These are phyloP conservation scores for Microsporum audouinii DNA, from an alignment of 2,329 filamentous ascomycete genomes.

Conservation along the genomic window DNA sequence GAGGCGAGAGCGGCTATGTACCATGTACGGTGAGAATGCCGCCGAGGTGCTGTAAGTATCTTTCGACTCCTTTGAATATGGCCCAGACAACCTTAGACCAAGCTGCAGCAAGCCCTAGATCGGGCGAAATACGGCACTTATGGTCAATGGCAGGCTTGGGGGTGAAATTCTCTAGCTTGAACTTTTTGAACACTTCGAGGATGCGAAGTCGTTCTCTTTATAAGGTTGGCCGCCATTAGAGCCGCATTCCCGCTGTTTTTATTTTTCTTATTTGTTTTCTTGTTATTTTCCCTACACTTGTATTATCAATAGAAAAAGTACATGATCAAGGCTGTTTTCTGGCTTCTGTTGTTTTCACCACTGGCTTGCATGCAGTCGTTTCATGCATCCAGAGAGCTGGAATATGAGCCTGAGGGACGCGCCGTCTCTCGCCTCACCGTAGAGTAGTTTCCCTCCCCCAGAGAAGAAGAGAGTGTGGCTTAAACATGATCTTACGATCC, in stretches of 20 bases:
- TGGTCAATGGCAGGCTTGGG: not conserved
- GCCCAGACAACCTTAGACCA: not conserved
- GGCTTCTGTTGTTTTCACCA: not conserved
- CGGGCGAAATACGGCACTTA: not conserved
- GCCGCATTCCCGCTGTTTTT: not conserved
- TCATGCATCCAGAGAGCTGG: not conserved
- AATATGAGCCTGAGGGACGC: too few species aligned
- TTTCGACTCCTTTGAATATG: not conserved
- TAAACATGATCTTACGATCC: not conserved
- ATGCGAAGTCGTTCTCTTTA: not conserved
- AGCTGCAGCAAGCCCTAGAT: not conserved
- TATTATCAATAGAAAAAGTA: not conserved
- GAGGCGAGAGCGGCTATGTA: not conserved
- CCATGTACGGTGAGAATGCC: not conserved
- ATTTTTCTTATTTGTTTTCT: not conserved
- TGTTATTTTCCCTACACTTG: not conserved
- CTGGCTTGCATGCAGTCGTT: not conserved
- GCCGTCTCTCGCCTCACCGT: too few species aligned
- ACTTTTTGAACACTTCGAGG: not conserved
- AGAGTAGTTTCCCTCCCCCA: too few species aligned
- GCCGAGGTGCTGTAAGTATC: not conserved
- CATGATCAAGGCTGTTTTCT: not conserved
- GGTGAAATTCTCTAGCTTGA: not conserved
- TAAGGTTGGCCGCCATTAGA: slow-evolving; percentile 1
- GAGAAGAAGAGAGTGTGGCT: not conserved